Percentiles rank a stretch among this genome's conserved stretches.
phyloP scores from a whole-genome alignment of 352 stramenopile species.

The Globisporangium cystogenes region DNA sequence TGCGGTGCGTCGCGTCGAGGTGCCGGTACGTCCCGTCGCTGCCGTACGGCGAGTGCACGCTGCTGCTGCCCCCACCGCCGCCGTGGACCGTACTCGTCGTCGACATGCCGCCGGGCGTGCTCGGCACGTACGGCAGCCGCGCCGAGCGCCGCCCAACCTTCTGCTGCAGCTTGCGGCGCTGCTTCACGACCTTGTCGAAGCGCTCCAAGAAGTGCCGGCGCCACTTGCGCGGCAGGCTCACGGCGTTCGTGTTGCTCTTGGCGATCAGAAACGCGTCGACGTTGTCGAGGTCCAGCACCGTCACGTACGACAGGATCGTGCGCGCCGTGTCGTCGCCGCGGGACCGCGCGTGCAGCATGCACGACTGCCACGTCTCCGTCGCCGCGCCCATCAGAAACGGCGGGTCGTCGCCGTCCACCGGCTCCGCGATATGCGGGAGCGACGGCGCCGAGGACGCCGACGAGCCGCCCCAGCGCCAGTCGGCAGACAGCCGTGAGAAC shows the following conservation, averaged over 20 bases:
- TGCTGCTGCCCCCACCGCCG: conserved; percentile 6
- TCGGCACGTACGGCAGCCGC: conserved; percentile 17
- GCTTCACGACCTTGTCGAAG: conserved; percentile 62
- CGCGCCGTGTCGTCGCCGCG: conserved; percentile 43
- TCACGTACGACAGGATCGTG: conserved; percentile 47
- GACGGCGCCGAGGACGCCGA: conserved; percentile 6
- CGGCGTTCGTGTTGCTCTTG: conserved; percentile 49
- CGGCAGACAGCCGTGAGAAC: conserved; percentile 45
- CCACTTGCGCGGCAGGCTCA: conserved; percentile 68
- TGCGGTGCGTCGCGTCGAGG: conserved; percentile 26
- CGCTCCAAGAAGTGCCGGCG: conserved; percentile 67
- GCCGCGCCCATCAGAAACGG: conserved; percentile 66
- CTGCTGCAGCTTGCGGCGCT: conserved; percentile 52
- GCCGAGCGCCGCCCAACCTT: conserved; percentile 31
- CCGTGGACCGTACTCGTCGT: conserved; percentile 17
- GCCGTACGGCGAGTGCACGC: conserved; percentile 22
- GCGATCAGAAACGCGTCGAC: conserved; percentile 40
- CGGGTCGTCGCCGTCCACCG: conserved; percentile 25
- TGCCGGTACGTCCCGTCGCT: conserved; percentile 17
- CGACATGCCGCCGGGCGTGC: conserved; percentile 27
- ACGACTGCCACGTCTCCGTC: conserved; percentile 64
- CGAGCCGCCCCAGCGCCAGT: conserved; percentile 54
- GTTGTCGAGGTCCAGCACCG: conserved; percentile 64
- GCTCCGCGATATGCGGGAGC: neutral
- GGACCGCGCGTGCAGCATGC: conserved; percentile 37